A percentile compares a stretch with the other conserved stretches of the same genome.
These are phyloP conservation scores for Pyrenophora teres DNA, from an alignment of 2,329 filamentous ascomycete species.

Conservation along the genomic window DNA sequence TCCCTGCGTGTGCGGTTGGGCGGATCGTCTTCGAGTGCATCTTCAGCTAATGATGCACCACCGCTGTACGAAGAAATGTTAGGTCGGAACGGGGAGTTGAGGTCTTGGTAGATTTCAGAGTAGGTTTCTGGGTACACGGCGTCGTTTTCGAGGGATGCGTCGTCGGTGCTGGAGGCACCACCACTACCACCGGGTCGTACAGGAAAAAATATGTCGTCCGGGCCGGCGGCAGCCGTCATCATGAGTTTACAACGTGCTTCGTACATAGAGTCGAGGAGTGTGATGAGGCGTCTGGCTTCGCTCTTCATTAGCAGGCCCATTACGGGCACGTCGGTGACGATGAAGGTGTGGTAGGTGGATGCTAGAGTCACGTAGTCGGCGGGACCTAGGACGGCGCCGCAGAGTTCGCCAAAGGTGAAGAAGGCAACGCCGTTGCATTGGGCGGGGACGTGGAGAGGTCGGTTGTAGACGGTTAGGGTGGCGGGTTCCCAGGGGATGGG, in stretches of 20 bases:
- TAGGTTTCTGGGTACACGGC: slow-evolving; percentile 68
- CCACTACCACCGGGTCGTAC: slow-evolving; percentile 17
- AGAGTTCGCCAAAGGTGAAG: slow-evolving; percentile 73
- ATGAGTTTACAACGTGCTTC: slow-evolving; percentile 79
- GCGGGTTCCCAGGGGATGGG: slow-evolving; percentile 52
- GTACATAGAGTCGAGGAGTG: slow-evolving; percentile 75
- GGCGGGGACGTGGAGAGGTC: slow-evolving; percentile 63
- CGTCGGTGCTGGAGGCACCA: slow-evolving; percentile 7
- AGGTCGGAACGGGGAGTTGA: slow-evolving; percentile 75
- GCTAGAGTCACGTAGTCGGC: slow-evolving; percentile 84
- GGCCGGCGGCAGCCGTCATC: slow-evolving; percentile 68
- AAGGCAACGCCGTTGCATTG: slow-evolving; percentile 62
- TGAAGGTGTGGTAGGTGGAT: slow-evolving; percentile 77
- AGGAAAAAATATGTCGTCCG: slow-evolving; percentile 79
- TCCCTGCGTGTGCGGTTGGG: slow-evolving; percentile 49
- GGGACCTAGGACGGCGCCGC: slow-evolving; percentile 67
- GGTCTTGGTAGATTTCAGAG: slow-evolving; percentile 78
- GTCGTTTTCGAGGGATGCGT: slow-evolving; percentile 47
- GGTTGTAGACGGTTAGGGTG: slow-evolving; percentile 64
- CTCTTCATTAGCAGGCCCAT: slow-evolving; percentile 74
- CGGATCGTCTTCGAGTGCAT: slow-evolving; percentile 57
- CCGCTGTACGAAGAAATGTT: slow-evolving; percentile 70
- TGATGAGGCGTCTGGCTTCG: slow-evolving; percentile 80
- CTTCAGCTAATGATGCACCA: slow-evolving; percentile 40
- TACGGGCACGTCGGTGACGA: slow-evolving; percentile 71